Conservation (phyloP, 2,329 filamentous ascomycete species). For the Cladosporium sp. region DNA sequence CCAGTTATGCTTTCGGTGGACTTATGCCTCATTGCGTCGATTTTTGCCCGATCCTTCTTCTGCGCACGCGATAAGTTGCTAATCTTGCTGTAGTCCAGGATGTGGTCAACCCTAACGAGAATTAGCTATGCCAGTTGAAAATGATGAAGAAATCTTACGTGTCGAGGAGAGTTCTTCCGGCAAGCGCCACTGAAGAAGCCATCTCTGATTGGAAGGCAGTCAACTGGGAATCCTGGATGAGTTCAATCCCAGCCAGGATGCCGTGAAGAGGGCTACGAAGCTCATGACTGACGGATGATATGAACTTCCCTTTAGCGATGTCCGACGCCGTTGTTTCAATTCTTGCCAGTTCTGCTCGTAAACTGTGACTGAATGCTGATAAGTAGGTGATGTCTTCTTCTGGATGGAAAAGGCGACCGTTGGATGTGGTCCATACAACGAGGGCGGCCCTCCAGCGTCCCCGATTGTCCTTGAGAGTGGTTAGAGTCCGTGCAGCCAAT, state of each 20-base stretch:
- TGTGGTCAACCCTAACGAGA: slow-evolving; percentile 26
- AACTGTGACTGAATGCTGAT: slow-evolving; percentile 33
- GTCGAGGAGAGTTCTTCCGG: slow-evolving; percentile 44
- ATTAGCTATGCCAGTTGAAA: not conserved
- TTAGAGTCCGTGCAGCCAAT: not conserved
- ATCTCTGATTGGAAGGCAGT: slow-evolving; percentile 37
- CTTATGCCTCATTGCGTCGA: not conserved
- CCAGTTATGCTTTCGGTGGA: not conserved
- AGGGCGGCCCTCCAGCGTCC: slow-evolving; percentile 7
- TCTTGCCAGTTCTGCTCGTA: slow-evolving; percentile 33
- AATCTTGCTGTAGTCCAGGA: slow-evolving; percentile 41
- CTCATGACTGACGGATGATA: slow-evolving; percentile 48
- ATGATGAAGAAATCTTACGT: slow-evolving; percentile 23
- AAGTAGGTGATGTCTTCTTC: slow-evolving; percentile 33
- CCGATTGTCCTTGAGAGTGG: not conserved
- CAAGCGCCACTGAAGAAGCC: slow-evolving; percentile 42
- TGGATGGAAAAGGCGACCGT: slow-evolving; percentile 30
- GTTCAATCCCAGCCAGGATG: slow-evolving; percentile 34
- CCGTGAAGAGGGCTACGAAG: slow-evolving; percentile 21
- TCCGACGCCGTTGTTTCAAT: slow-evolving; percentile 35
- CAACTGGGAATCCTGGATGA: slow-evolving; percentile 40
- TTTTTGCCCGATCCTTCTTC: not conserved
- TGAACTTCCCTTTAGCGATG: slow-evolving; percentile 45
- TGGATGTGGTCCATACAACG: slow-evolving; percentile 37
- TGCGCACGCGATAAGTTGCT: slow-evolving; percentile 25